A percentile compares a stretch with the other conserved stretches of the same genome.
Evolutionary conservation across 2,329 filamentous ascomycete species (phyloP).

Genomic region (Aureobasidium musti): DNA sequence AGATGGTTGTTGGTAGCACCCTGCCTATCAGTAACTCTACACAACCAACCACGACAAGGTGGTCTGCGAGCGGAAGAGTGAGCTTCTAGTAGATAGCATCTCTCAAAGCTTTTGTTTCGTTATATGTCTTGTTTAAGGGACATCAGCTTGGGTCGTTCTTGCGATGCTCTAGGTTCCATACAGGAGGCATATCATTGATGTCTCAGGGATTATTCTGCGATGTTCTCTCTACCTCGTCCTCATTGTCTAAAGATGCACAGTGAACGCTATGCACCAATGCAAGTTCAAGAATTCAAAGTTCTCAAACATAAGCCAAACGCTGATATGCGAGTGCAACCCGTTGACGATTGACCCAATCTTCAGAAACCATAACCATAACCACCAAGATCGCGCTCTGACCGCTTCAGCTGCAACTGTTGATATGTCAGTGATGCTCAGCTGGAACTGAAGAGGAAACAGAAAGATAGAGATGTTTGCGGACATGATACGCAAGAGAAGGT

Average conservation of each 20-base stretch:
- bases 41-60: not conserved
- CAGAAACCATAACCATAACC: slow-evolving; percentile 26
- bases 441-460: not conserved
- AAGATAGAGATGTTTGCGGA: not conserved
- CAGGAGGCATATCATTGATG: no score
- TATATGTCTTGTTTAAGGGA: no score
- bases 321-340: not conserved
- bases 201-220: no score
- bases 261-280: not conserved
- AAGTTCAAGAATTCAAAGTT: not conserved
- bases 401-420: slow-evolving; percentile 6
- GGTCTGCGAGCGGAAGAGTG: no score
- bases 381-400: slow-evolving; percentile 16
- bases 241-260: not conserved
- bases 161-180: no score
- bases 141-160: no score
- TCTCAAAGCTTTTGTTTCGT: no score
- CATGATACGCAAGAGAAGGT: slow-evolving; percentile 15
- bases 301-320: not conserved
- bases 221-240: not conserved
- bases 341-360: not conserved
- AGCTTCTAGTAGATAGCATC: no score
- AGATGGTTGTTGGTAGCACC: not conserved
- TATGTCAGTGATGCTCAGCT: not conserved
- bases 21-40: not conserved